Evolutionary conservation across 306 rosid species (phyloP), one percentile per base, ranked within the genome.

Genomic region (Lagenaria siceraria): DNA sequence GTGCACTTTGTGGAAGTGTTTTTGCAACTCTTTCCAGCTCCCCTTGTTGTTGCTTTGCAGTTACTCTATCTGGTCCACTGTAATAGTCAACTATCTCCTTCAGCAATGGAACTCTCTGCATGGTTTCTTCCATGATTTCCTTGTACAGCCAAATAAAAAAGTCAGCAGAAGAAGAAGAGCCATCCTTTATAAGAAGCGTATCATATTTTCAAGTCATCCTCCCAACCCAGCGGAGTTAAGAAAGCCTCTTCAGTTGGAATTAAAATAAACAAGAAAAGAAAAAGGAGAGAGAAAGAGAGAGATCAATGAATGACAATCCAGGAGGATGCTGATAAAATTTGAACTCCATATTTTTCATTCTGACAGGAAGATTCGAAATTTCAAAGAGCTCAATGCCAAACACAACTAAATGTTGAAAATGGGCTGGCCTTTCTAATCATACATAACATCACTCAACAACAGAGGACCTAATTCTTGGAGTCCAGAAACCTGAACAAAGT

Each of bases 1-100:
- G 92, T 11, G 88, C 87, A 56, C 82, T 90, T 84, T 51, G 69
- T 11, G 98, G 96, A 70, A 92, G 89, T 74, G 89, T 89, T 72
- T 85, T 89, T n/a, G 97, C 93, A 80, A 92, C 97, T 77, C 96
- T 88, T 81, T 95, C 96, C 77, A 95, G 82, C 83, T 95, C 96
- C 82, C 83, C 80, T 51, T 87, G 84, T 77, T 90, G 98, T 81
- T 83, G 78, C 91, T 84, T 95, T 74, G 97, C 98, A 72, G 98
- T 95, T 56, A 90, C 93, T 86, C 90, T 88, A 84, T 92, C 92
- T 2, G 95, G 90, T 77, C 97, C 98, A 14, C 95, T 80, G 66
- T 95, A 95, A 84, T 90, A 83, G 84, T 95, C 97, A 13, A 95
- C 96, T 77, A 95, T 92, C 86, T 89, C 80, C 82, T 92, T 90